These are phyloP conservation scores for Saussurea involucrata DNA, from an alignment of 129 eudicot genomes.

Conservation along the genomic window DNA sequence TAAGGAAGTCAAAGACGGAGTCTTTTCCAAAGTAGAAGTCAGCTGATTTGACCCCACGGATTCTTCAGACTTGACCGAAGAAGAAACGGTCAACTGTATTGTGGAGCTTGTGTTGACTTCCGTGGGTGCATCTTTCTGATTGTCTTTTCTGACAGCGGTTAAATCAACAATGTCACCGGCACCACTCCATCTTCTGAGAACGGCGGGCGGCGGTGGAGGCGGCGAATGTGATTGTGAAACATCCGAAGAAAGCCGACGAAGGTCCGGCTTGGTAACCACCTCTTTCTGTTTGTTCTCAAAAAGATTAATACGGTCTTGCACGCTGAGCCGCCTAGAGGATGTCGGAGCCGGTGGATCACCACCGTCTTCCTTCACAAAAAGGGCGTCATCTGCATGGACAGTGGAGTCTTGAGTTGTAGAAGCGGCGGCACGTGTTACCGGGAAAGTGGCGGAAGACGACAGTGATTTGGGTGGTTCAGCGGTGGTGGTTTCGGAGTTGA, in stretches of 20 bases:
- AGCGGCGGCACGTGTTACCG: constrained; percentile 8
- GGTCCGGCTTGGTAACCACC: constrained; percentile 51
- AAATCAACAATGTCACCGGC: constrained; percentile 71
- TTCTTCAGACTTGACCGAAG: constrained; percentile 25
- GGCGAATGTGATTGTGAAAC: constrained; percentile 31
- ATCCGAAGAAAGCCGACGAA: constrained; percentile 70
- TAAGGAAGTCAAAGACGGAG: constrained; percentile 35
- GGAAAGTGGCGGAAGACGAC: constrained; percentile 33
- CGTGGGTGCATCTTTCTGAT: constrained; percentile 2
- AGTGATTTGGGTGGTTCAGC: constrained; percentile 9
- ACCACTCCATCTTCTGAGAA: constrained; percentile 82
- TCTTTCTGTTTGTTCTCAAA: constrained; percentile 84
- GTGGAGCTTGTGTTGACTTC: not conserved
- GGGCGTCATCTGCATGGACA: constrained; percentile 28
- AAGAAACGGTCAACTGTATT: constrained; percentile 27
- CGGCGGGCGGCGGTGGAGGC: constrained; percentile 42
- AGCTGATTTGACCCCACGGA: constrained; percentile 29
- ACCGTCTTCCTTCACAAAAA: constrained; percentile 22
- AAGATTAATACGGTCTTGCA: constrained; percentile 70
- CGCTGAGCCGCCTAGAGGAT: constrained; percentile 63
- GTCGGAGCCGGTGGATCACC: not conserved
- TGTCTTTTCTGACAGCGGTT: constrained; percentile 51
- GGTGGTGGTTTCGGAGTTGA: constrained; percentile 35
- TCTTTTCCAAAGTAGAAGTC: constrained; percentile 24
- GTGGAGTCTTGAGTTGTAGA: constrained; percentile 44